Evolutionary conservation across 2,329 filamentous ascomycete genomes (phyloP), one percentile per base, ranked within the genome.

Genomic region (Sphaerulina vaccinii): DNA sequence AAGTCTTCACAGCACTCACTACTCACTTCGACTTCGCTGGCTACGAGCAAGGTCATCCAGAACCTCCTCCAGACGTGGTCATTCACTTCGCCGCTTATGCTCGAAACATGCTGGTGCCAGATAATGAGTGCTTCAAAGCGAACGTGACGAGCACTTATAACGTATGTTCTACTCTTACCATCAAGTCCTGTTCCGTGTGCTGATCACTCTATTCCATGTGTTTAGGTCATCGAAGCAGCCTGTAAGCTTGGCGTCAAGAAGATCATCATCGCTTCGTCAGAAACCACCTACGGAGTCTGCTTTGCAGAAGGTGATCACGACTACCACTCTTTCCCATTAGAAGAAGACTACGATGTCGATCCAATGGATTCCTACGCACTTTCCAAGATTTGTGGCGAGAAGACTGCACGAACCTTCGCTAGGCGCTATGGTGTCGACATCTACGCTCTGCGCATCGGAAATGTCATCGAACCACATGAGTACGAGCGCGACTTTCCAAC

Each of bases 311-410:
- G 82, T 2, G 73, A 82, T 52, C 66, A 75, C 4, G 76, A 80
- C 24, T 85, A 79, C 59, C 71, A 77, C 15, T 73, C 73, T 5
- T 84, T 85, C 59, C 82, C 82, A 0, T 68, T 85, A 0, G 75
- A 80, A 19, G 82, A 86, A 62, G 74, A 79, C 32, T 75, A 78
- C 55, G 81, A 85, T 59, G 71, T 77, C 18, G 79, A 82, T 50
- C 81, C 81, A 0, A 82, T 79, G 73, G 83, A 85, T 55, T 76
- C 77, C 0, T 85, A 85, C 61, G 81, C 81, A 1, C 72, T 84
- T 9, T 79, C 76, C 13, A 85, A 86, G 60, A 69, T 84, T 3
- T 79, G 78, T 49, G 78, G 78, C 6, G 82, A 85, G 64, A 73
- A 77, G 9, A 77, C 79, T 1, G 81, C 79, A 0, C 70, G 79